These are phyloP conservation scores for Fusarium coicis DNA, from an alignment of 2,329 filamentous ascomycete species.

Conservation along the genomic window DNA sequence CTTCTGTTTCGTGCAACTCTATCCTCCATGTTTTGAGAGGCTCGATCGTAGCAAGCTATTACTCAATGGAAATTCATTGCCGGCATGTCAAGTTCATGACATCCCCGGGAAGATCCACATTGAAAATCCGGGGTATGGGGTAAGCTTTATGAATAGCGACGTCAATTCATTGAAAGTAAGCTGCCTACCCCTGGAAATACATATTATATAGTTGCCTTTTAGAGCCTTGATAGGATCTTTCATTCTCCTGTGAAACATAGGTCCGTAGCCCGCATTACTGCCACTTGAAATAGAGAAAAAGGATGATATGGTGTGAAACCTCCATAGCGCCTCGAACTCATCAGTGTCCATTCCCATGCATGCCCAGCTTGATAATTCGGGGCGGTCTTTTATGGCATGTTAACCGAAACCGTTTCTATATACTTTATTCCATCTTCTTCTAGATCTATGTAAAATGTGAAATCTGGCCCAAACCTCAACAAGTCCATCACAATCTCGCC, in stretches of 20 bases:
- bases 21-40: not conserved
- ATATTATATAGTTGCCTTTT: accelerated
- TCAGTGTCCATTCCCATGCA: not conserved
- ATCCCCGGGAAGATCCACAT: not conserved
- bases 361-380: not conserved
- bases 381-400: not conserved
- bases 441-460: not conserved
- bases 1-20: not conserved
- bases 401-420: accelerated
- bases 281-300: not conserved
- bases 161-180: not conserved
- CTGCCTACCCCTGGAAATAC: not conserved
- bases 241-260: accelerated
- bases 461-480: not conserved
- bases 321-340: accelerated
- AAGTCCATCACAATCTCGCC: conserved; percentile 1
- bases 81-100: not conserved
- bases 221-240: not conserved
- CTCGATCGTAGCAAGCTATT: not conserved
- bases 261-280: too few species aligned
- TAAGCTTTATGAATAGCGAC: not conserved
- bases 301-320: too few species aligned
- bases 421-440: not conserved
- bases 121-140: conserved; percentile 2
- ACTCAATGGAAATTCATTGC: not conserved